Conservation (phyloP, 2,329 filamentous ascomycete species). For the Arthrobotrys sinensis region DNA sequence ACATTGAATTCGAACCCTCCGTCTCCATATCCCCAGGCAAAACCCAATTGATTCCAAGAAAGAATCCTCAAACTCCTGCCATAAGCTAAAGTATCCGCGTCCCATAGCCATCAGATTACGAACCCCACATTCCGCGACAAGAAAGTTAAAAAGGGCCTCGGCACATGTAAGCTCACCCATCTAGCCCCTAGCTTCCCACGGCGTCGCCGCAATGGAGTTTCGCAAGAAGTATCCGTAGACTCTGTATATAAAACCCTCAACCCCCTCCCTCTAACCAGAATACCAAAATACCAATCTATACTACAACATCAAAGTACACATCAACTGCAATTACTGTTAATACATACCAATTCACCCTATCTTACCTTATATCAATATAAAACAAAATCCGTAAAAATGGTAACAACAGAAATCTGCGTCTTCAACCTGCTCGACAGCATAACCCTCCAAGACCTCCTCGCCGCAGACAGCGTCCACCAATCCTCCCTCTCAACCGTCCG, state of each 20-base stretch:
- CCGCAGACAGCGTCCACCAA: not conserved
- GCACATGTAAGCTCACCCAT: too few species aligned
- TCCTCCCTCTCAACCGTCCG: conserved; percentile 17
- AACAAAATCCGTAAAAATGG: conserved; percentile 18
- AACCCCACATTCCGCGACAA: not conserved
- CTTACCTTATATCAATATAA: not conserved
- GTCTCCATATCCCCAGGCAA: not conserved
- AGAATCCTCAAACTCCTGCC: too few species aligned
- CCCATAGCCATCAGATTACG: not conserved
- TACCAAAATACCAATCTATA: not conserved
- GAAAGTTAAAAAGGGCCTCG: not conserved
- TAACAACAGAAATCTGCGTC: conserved; percentile 44
- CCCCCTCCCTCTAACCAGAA: too few species aligned
- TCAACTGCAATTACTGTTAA: not conserved
- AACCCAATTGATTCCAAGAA: not conserved
- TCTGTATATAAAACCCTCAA: too few species aligned
- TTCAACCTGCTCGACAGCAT: conserved; percentile 22
- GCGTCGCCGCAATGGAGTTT: too few species aligned
- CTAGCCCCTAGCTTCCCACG: too few species aligned
- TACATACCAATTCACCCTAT: not conserved
- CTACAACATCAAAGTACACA: not conserved
- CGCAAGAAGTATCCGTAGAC: too few species aligned
- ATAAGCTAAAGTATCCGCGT: too few species aligned
- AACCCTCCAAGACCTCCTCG: conserved; percentile 32
- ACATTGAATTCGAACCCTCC: not conserved